Conservation (phyloP, 208 protist species). For the Crithidia mellificae region DNA sequence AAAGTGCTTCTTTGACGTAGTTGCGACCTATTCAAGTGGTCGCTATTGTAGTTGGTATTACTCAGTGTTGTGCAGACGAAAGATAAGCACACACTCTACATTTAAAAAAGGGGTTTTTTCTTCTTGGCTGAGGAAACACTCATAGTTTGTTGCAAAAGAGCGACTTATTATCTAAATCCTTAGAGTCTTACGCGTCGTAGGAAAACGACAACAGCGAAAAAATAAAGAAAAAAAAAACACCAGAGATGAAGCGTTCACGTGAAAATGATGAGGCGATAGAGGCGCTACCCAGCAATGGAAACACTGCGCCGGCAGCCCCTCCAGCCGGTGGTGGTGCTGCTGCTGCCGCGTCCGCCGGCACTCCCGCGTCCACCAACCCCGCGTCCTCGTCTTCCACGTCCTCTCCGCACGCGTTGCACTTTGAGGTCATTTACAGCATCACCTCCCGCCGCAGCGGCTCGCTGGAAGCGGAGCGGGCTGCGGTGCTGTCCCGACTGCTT, state of each 20-base stretch:
- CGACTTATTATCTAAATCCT: too few relatives aligned
- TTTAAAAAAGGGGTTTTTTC: too few relatives aligned
- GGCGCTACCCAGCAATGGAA: too few relatives aligned
- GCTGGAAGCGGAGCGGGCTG: conserved; percentile 32
- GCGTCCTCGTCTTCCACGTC: conserved; percentile 11
- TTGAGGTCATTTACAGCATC: conserved; percentile 35
- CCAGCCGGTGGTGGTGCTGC: neutral
- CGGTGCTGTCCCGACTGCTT: conserved; percentile 27
- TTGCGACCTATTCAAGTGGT: too few relatives aligned
- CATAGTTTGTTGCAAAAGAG: too few relatives aligned
- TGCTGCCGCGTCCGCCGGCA: neutral
- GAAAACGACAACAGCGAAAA: neutral
- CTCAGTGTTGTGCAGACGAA: too few relatives aligned
- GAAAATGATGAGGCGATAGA: conserved; percentile 12
- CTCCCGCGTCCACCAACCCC: neutral
- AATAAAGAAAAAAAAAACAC: neutral
- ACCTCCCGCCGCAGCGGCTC: conserved; percentile 32
- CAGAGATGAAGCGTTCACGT: conserved; percentile 19
- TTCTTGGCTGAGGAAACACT: too few relatives aligned
- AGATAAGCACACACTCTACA: too few relatives aligned
- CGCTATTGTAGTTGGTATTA: too few relatives aligned
- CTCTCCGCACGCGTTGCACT: conserved; percentile 27
- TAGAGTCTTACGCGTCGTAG: too few relatives aligned
- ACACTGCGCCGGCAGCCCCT: too few relatives aligned
- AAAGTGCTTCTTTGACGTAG: too few relatives aligned